phyloP scores from a whole-genome alignment of 1,139 yeast genomes.

The Candida tunisiensis region DNA sequence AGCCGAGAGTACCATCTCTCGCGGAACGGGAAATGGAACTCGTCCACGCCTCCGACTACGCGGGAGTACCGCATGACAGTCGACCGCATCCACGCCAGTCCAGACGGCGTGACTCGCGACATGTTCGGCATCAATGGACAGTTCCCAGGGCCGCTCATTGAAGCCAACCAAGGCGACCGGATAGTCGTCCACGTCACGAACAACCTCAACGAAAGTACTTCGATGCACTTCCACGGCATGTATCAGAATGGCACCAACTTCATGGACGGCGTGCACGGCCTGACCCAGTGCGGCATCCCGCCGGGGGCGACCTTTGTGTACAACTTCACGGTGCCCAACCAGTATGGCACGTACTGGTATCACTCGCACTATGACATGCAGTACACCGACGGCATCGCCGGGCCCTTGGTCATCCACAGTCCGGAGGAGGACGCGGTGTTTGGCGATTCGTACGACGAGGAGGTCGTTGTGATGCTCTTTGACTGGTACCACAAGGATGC shows the following conservation, averaged over 20 bases:
- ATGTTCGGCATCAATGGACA: constrained; percentile 57
- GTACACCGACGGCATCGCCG: constrained; percentile 75
- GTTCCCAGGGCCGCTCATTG: constrained; percentile 67
- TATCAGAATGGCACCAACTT: constrained; percentile 57
- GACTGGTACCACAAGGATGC: constrained; percentile 67
- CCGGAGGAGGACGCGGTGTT: constrained; percentile 18
- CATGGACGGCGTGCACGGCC: constrained; percentile 82
- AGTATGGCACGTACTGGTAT: constrained; percentile 77
- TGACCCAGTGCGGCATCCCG: constrained; percentile 78
- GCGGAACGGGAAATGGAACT: constrained; percentile 7
- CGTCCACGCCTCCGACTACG: constrained; percentile 5
- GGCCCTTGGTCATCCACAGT: constrained; percentile 48
- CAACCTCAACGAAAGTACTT: constrained; percentile 33
- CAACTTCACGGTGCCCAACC: constrained; percentile 70
- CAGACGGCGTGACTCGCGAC: constrained; percentile 43
- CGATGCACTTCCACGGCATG: constrained; percentile 85
- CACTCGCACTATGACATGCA: constrained; percentile 78
- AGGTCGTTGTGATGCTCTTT: constrained; percentile 37
- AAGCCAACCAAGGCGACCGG: constrained; percentile 59
- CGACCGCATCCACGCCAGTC: constrained; percentile 42
- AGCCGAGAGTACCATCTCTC: constrained; percentile 11
- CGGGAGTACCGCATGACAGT: constrained; percentile 43
- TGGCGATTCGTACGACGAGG: constrained; percentile 46
- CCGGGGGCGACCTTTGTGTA: constrained; percentile 52
- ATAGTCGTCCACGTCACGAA: constrained; percentile 52